These are phyloP conservation scores for Neurospora sp. DNA, from an alignment of 495 filamentous ascomycete species.

Conservation along the genomic window DNA sequence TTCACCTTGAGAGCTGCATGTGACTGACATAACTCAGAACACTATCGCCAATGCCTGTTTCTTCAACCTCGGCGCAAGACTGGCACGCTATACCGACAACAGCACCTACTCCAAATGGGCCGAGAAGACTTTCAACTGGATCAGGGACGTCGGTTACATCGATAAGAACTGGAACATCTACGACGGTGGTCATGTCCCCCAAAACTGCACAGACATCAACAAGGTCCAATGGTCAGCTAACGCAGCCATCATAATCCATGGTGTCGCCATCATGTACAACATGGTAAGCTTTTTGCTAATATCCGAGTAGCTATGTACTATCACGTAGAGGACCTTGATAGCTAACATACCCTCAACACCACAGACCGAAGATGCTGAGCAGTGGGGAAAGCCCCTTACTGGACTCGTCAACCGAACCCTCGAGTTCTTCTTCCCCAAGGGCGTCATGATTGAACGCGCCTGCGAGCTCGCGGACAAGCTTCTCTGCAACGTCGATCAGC, in stretches of 20 bases:
- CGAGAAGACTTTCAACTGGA: conserved; percentile 60
- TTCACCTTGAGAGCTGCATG: background rate
- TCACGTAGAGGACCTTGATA: background rate
- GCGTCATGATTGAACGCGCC: conserved; percentile 52
- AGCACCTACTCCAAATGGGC: conserved; percentile 63
- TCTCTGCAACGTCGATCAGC: conserved; percentile 64
- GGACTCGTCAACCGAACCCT: conserved; percentile 44
- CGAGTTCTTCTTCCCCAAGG: conserved; percentile 42
- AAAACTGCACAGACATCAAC: conserved; percentile 41
- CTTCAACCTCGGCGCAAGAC: conserved; percentile 59
- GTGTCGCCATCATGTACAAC: conserved; percentile 61
- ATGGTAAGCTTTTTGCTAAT: conserved; percentile 30
- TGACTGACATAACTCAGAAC: conserved; percentile 29
- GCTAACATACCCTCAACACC: conserved; percentile 2
- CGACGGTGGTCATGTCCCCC: conserved; percentile 43
- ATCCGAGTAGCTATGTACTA: background rate
- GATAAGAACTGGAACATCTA: conserved; percentile 42
- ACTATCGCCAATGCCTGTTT: conserved; percentile 58
- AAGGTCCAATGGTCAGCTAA: conserved; percentile 62
- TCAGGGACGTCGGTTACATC: conserved; percentile 39
- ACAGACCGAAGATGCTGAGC: conserved; percentile 36
- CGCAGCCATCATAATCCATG: conserved; percentile 55
- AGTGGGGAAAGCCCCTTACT: conserved; percentile 44
- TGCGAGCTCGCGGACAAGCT: conserved; percentile 45
- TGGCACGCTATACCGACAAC: conserved; percentile 64